Base-by-base conservation (phyloP, 805 yeast species). In the Deakozyma indianensis region DNA sequence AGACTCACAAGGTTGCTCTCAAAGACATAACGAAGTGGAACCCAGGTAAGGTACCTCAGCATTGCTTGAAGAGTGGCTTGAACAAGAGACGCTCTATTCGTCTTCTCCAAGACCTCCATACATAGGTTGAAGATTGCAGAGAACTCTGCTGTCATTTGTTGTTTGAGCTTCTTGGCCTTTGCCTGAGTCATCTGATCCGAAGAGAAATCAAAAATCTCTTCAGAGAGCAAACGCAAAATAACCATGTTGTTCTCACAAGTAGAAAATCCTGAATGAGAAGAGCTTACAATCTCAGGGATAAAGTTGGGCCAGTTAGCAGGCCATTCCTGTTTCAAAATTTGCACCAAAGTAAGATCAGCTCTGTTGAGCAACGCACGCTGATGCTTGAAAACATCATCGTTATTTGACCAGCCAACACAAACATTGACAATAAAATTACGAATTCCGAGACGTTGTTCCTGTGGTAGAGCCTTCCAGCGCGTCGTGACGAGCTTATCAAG, bases 241-340 rank as follows among this genome's bases (percentile, higher is more conserved):
- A 80, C 78, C 97, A 92, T 90, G 66, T 92, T 92, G 67, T 92
- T 92, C 64, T 92, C 98, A 68, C 98, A 92, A 44, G 92, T 96
- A 57, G 87, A 90, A 62, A 83, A 77, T 21, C 92, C 80, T 14
- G 90, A 77, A 51, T 85, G 76, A 41, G 94, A 80, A 51, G 94
- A 80, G 49, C 73, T 75, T 42, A 90, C 92, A 47, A 92, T 75
- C 62, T 92, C 98, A 16, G 96, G 95, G 43, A 92, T 83, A 57
- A 92, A 92, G 56, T 81, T 83, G 18, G 97, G 97, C 99, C 99
- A 92, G 62, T 88, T 83, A 55, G 80, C 85, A 27, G 99, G 99
- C 99, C 99, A 92, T 62, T 92, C 99, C 66, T 92, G 97, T 59
- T 92, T 92, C 58, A 92, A 75, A 44, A 92, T 80, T 58, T 88